These are phyloP conservation scores for Thielaviopsis punctulata DNA, from an alignment of 2,329 filamentous ascomycete species.

Conservation along the genomic window DNA sequence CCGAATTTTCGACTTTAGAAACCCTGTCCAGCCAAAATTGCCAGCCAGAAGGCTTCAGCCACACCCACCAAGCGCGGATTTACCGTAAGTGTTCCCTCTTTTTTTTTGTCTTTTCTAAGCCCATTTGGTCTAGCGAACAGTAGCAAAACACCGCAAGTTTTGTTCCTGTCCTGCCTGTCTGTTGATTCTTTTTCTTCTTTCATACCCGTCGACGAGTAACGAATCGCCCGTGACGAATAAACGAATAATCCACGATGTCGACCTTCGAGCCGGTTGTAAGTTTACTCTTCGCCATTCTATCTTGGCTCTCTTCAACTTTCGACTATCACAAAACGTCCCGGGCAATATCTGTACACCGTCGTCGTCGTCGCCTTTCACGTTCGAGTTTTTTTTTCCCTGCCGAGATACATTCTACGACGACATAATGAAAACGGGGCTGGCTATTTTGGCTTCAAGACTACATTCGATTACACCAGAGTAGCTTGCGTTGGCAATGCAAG, in stretches of 20 bases:
- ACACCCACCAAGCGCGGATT: slow-evolving; percentile 11
- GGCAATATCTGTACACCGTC: slow-evolving; percentile 5
- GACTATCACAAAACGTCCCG: background rate
- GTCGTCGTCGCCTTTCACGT: too few species aligned
- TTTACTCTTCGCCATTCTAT: slow-evolving; percentile 20
- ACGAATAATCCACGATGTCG: slow-evolving; percentile 39
- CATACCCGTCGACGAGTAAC: slow-evolving; percentile 19
- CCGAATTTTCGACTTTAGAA: slow-evolving; percentile 4
- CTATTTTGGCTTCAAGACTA: background rate
- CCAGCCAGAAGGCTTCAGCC: slow-evolving; percentile 4
- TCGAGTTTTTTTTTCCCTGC: background rate
- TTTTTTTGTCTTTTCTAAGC: slow-evolving; percentile 10
- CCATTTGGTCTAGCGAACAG: slow-evolving; percentile 3
- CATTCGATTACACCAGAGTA: background rate
- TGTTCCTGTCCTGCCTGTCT: slow-evolving; percentile 9
- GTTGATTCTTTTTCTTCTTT: slow-evolving; percentile 18
- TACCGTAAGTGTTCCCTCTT: slow-evolving; percentile 7
- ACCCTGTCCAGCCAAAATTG: slow-evolving; percentile 6
- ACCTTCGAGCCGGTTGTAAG: slow-evolving; percentile 56
- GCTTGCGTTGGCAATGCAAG: background rate
- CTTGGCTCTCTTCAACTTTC: background rate
- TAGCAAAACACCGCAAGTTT: slow-evolving; percentile 10
- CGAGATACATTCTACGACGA: background rate
- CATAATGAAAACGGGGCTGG: background rate
- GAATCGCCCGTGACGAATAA: slow-evolving; percentile 17